Base-by-base conservation (phyloP, 768 basidiomycete species). In the Collybiopsis confluens region DNA sequence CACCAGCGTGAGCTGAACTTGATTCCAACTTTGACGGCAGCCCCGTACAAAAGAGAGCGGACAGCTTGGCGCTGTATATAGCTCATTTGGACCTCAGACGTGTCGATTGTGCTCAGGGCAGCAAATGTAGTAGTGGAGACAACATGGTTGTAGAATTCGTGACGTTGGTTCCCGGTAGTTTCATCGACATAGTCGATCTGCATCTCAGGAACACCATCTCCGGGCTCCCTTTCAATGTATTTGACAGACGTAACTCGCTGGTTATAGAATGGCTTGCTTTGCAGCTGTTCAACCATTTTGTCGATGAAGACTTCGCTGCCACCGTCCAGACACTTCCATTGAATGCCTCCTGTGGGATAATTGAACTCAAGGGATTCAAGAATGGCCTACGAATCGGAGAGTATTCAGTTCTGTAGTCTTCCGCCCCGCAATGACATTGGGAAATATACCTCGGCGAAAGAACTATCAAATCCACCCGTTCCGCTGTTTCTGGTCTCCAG, bases 111-210 rank as follows among this genome's bases (percentile, higher is more conserved):
- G 37, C 67, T 65, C 37, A 78, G 67, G 44, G 65, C 61, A 15
- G 65, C 54, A 4, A 78, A 61, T 8, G 77, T 67, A n/a, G 73
- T 61, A 1, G 76, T 76, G 30, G 67, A 70, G 53, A 78, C 70
- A 58, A 76, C 74, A 35, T 78, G 71, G 1, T 65, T 63, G 55
- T 70, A 78, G 18, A 60, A 33, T 33, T 33, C 30, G 6, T 5
- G 5, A 33, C 13, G 5, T 33, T 33, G 30, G 6, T 33, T 13
- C 30, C 30, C 30, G 30, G 30, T 40, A 28, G 40, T 54, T 40
- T 52, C 51, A 50, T 28, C 41, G n/a, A 23, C 36, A 27, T 9
- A 40, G 20, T 51, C 44, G 36, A 26, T 27, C 41, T 30, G 28
- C 50, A 44, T 41, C 43, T 36, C 47, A 18, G 51, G 33, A 5